phyloP scores from a whole-genome alignment of 108 stramenopile genomes.

The Nannochloropsis gaditana region DNA sequence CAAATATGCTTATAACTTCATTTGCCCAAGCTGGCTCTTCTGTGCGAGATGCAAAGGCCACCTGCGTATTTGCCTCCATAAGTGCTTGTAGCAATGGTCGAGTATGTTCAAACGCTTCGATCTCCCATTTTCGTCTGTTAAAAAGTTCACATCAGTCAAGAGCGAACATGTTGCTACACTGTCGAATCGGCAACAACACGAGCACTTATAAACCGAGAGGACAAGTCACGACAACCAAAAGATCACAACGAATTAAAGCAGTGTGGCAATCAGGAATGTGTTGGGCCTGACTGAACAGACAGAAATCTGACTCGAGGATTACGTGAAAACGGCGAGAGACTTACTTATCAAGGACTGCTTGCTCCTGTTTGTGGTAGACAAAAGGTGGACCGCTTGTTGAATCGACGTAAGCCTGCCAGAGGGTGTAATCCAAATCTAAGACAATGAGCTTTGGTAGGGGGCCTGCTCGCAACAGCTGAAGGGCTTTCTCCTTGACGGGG shows the following conservation, averaged over 20 bases:
- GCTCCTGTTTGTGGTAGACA: too few species aligned
- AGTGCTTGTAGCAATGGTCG: not conserved
- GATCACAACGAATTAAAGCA: too few species aligned
- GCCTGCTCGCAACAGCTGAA: too few species aligned
- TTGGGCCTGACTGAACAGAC: not conserved
- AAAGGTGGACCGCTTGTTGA: too few species aligned
- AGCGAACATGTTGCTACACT: not conserved
- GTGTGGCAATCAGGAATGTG: not conserved
- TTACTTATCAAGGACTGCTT: too few species aligned
- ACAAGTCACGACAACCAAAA: too few species aligned
- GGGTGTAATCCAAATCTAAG: too few species aligned
- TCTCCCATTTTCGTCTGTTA: not conserved
- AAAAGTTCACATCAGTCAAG: not conserved
- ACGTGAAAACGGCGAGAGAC: too few species aligned
- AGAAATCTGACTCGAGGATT: not conserved
- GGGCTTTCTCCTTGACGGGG: too few species aligned
- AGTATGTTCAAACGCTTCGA: not conserved
- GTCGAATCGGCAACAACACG: not conserved
- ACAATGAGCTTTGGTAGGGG: too few species aligned
- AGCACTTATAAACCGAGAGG: too few species aligned
- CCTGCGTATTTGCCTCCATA: not conserved
- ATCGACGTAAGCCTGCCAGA: too few species aligned
- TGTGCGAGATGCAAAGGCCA: slow-evolving; percentile 27
- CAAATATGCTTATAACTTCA: slow-evolving; percentile 18
- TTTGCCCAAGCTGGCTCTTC: slow-evolving; percentile 32